Conservation (phyloP, 768 basidiomycete species). For the Rossbeevera mucosa region DNA sequence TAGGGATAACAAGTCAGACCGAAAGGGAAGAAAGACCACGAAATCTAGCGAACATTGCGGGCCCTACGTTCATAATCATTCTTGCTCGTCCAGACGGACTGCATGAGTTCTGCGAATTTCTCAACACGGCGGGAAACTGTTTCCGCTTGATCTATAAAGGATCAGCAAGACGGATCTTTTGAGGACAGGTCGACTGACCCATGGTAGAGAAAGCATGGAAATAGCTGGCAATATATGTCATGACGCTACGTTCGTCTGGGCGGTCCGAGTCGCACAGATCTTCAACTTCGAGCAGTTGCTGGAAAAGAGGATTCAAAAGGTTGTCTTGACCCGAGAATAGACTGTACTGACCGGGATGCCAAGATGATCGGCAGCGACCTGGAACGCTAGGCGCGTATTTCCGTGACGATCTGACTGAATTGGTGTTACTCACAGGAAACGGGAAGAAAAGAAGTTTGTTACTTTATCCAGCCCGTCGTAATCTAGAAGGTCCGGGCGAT, state of each 20-base stretch:
- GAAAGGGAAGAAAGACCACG: neutral
- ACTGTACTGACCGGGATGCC: slow-evolving; percentile 73
- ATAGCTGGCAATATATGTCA: slow-evolving; percentile 96
- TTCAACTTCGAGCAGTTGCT: slow-evolving; percentile 96
- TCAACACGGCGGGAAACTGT: slow-evolving; percentile 90
- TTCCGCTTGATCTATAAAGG: slow-evolving; percentile 77
- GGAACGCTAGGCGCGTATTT: slow-evolving; percentile 86
- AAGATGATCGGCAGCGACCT: slow-evolving; percentile 80
- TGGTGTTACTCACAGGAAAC: slow-evolving; percentile 7
- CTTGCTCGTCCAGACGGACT: slow-evolving; percentile 78
- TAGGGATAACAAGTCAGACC: slow-evolving; percentile 24
- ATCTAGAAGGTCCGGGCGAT: slow-evolving; percentile 92
- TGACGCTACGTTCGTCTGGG: slow-evolving; percentile 94
- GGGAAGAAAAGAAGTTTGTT: slow-evolving; percentile 1
- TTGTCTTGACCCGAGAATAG: neutral
- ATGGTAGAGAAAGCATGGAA: slow-evolving; percentile 98
- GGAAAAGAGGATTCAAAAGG: slow-evolving; percentile 2
- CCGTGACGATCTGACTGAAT: slow-evolving; percentile 66
- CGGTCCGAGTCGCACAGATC: slow-evolving; percentile 85
- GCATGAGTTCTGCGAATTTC: slow-evolving; percentile 95
- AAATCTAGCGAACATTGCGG: slow-evolving; percentile 46
- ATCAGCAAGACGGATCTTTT: neutral
- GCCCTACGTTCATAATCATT: slow-evolving; percentile 94
- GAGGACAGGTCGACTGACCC: slow-evolving; percentile 50
- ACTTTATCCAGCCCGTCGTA: slow-evolving; percentile 85